phyloP scores from a whole-genome alignment of 768 basidiomycete species.

The Clavulina sp. region DNA sequence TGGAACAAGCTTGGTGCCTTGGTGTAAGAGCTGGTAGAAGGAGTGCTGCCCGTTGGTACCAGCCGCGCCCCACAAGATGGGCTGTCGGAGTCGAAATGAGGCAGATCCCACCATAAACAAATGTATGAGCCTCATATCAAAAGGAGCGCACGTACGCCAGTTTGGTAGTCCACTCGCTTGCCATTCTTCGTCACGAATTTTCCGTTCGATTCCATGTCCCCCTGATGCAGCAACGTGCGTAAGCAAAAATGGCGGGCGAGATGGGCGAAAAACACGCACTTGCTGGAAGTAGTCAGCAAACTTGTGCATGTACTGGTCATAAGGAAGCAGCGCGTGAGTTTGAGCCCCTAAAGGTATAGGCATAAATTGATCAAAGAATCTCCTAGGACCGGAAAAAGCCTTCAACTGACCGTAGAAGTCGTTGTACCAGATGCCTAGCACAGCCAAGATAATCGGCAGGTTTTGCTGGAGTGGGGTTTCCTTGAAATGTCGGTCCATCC shows the following conservation, averaged over 20 bases:
- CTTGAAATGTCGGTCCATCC: constrained; percentile 95
- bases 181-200: constrained; percentile 93
- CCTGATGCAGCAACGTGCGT: constrained; percentile 25
- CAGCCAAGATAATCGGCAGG: constrained; percentile 77
- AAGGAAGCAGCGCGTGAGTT: constrained; percentile 87
- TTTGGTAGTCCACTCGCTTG: constrained; percentile 85
- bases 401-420: constrained; percentile 62
- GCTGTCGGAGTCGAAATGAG: constrained; percentile 26
- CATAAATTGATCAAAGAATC: not conserved
- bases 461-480: constrained; percentile 76
- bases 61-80: constrained; percentile 97
- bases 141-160: constrained; percentile 45
- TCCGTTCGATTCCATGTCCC: constrained; percentile 99
- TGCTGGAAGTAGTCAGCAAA: constrained; percentile 99
- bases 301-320: constrained; percentile 98
- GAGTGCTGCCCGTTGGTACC: constrained; percentile 99
- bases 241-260: not conserved
- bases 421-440: constrained; percentile 95
- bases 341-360: constrained; percentile 43
- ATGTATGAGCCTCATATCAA: too few species aligned
- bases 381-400: not conserved
- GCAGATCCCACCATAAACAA: not conserved
- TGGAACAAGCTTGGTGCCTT: constrained; percentile 83
- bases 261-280: constrained; percentile 17
- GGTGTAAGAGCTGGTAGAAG: constrained; percentile 95